Conservation (phyloP, 2,329 filamentous ascomycete genomes). For the Aspergillus sp. region DNA sequence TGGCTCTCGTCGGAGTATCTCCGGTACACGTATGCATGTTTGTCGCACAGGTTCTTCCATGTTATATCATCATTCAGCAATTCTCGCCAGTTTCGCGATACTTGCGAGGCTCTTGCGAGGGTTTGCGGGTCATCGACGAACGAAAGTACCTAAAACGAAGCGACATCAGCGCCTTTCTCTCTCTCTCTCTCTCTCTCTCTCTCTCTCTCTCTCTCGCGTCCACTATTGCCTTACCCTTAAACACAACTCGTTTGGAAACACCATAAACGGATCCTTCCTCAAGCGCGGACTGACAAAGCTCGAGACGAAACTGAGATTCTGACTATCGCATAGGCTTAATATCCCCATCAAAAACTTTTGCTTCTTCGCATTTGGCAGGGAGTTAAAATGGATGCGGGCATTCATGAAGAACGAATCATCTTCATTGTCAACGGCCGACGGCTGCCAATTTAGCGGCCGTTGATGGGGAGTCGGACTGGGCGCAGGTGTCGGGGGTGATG, state of each 20-base stretch:
- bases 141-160: constrained; percentile 62
- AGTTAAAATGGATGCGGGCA: constrained; percentile 70
- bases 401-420: constrained; percentile 77
- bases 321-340: constrained; percentile 87
- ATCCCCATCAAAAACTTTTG: constrained; percentile 79
- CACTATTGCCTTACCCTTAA: constrained; percentile 56
- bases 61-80: constrained; percentile 93
- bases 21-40: constrained; percentile 88
- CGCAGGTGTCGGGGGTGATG: constrained; percentile 59
- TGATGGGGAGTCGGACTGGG: constrained; percentile 58
- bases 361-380: constrained; percentile 65
- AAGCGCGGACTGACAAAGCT: constrained; percentile 89
- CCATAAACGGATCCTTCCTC: constrained; percentile 93
- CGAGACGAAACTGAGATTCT: constrained; percentile 90
- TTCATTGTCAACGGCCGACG: constrained; percentile 43
- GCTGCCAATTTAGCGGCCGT: constrained; percentile 44
- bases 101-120: constrained; percentile 83
- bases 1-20: constrained; percentile 42
- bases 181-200: too few relatives aligned
- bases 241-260: constrained; percentile 86
- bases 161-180: constrained; percentile 6
- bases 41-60: constrained; percentile 95
- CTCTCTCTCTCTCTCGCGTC: too few relatives aligned
- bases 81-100: constrained; percentile 91
- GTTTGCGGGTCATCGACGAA: constrained; percentile 97